Evolutionary conservation across 805 yeast species (phyloP), one percentile per base, ranked within the genome.

Genomic region (Scheffersomyces stipitis): DNA sequence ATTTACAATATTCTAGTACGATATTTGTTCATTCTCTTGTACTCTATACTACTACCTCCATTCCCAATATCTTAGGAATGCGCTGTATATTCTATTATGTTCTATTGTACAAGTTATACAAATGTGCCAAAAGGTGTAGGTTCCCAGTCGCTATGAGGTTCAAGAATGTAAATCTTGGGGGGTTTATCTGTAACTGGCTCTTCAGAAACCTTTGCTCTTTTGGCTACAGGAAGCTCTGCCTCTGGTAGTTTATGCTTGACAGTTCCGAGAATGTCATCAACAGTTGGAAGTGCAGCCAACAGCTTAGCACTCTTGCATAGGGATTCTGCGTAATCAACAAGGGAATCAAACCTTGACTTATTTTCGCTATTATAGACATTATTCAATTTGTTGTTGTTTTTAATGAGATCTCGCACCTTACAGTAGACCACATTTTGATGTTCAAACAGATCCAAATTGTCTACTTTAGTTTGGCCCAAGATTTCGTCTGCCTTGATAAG

Each of bases 81-180:
- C n/a, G n/a, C n/a, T n/a, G n/a, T n/a, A n/a, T n/a, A n/a, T n/a
- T n/a, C n/a, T n/a, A n/a, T n/a, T n/a, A n/a, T n/a, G n/a, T n/a
- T n/a, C n/a, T n/a, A n/a, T n/a, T n/a, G n/a, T n/a, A n/a, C n/a
- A n/a, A 20, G 9, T 20, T 10, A 20, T 10, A 20, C 24, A 10
- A 20, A 20, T 10, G 24, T 48, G 13, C 86, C 86, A 57, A 80
- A 78, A 1, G 85, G 82, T 37, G 58, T 68, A 0, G 82, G 76
- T 15, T 52, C 51, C 83, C 84, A 80, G 24, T 64, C 45, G 0
- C 54, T 37, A 31, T 60, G 58, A 12, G 40, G 39, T 30, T 63
- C 68, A 46, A 73, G 69, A 4, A 60, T 28, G 46, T 41, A 44
- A 40, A 20, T 7, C 10, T 29, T 26, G 23, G 28, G 15, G 28